Conservation (phyloP, 495 filamentous ascomycete genomes). For the Apodospora peruviana region DNA sequence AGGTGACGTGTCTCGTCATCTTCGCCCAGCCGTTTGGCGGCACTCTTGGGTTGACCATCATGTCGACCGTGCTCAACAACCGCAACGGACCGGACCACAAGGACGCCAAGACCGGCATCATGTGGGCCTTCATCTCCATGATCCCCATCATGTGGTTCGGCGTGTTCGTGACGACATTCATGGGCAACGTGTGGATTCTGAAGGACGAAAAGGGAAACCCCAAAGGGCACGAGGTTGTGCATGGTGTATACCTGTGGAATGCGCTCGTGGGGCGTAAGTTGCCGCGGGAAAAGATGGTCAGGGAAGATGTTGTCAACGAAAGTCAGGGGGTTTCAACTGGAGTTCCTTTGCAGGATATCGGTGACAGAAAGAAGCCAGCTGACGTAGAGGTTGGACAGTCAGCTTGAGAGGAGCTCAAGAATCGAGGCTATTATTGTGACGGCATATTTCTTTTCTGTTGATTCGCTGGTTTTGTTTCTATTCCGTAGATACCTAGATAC, state of each 20-base stretch:
- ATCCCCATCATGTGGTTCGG: conserved; percentile 45
- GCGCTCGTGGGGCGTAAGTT: conserved; percentile 13
- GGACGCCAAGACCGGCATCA: conserved; percentile 40
- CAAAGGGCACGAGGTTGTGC: conserved; percentile 18
- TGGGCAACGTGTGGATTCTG: conserved; percentile 52
- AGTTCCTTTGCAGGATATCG: too few relatives aligned
- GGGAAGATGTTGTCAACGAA: too few relatives aligned
- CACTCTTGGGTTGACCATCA: conserved; percentile 51
- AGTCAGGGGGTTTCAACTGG: too few relatives aligned
- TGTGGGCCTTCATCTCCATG: conserved; percentile 51
- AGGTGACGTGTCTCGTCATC: conserved; percentile 44
- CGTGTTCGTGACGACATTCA: conserved; percentile 35
- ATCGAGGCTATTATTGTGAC: too few relatives aligned
- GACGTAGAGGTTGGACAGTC: too few relatives aligned
- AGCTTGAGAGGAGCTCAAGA: too few relatives aligned
- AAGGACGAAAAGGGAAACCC: too few relatives aligned
- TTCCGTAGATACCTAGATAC: too few relatives aligned
- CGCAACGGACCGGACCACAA: conserved; percentile 15
- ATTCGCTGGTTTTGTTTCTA: too few relatives aligned
- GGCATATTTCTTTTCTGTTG: too few relatives aligned
- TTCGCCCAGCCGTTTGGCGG: conserved; percentile 54
- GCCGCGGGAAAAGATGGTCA: conserved; percentile 21
- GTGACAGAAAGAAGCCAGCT: conserved; percentile 4
- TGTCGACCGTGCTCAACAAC: conserved; percentile 59
- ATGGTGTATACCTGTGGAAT: conserved; percentile 19